These are phyloP conservation scores for Metschnikowia arizonensis DNA, from an alignment of 805 yeast genomes.

Conservation along the genomic window DNA sequence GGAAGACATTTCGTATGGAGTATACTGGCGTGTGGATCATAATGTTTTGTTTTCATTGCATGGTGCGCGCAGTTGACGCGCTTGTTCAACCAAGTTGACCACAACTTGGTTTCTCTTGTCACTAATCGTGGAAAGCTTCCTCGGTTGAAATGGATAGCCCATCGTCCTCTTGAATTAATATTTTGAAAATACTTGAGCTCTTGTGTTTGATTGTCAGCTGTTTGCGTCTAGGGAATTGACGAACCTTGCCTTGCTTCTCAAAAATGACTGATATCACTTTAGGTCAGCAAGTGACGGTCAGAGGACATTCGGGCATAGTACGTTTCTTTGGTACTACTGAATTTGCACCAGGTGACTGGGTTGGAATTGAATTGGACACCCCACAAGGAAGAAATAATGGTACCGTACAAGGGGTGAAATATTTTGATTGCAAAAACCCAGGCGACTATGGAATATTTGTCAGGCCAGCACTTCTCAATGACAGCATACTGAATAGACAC, in stretches of 20 bases:
- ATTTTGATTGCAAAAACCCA: conserved; percentile 35
- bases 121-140: background rate
- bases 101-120: background rate
- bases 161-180: background rate
- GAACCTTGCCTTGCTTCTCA: background rate
- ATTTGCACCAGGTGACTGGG: conserved; percentile 57
- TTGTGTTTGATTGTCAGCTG: background rate
- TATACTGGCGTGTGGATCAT: background rate
- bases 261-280: conserved; percentile 6
- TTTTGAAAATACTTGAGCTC: background rate
- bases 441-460: conserved; percentile 48
- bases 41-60: background rate
- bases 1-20: conserved; percentile 12
- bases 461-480: conserved; percentile 30
- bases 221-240: background rate
- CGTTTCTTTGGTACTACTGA: conserved; percentile 50
- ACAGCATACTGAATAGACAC: conserved; percentile 8
- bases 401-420: conserved; percentile 38
- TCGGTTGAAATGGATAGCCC: background rate
- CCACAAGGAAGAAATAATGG: conserved; percentile 50
- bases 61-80: conserved; percentile 6
- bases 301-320: conserved; percentile 43
- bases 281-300: conserved; percentile 34
- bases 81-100: background rate
- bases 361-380: conserved; percentile 43